Base-by-base conservation (phyloP, 2,329 filamentous ascomycete genomes). In the Orbilia brochopaga region DNA sequence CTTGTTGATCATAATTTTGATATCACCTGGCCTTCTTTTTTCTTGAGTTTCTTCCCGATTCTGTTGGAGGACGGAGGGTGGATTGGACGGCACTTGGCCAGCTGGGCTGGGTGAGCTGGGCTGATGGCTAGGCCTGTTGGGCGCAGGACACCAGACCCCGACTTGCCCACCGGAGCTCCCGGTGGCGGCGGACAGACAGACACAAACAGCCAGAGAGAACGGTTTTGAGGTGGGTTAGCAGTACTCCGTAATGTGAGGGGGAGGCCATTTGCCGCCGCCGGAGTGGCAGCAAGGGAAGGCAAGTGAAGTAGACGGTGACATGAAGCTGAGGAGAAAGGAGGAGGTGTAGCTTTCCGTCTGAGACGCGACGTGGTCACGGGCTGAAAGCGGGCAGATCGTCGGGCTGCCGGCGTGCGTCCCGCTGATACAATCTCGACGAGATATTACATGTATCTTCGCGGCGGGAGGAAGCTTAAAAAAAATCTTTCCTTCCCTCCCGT, bases 11-110 rank as follows among this genome's bases (percentile, higher is more conserved):
- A 52, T 17, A 30, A 17, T 13, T 10, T 2, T 23, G 24, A 56
- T 32, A 72, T 61, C 67, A 70, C 21, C 54, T 70, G 59, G 59
- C 66, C 44, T 50, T 48, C 53, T 51, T 8, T 35, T 44, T 21
- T 48, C 15, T 48, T 19, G 17, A 5, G 44, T 19, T 19, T 17
- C 6, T 15, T 11, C n/a, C 5, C 19, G 4, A 21, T 21, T 15
- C 15, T 48, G 44, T 15, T 48, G 44, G 44, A 19, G 44, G 44
- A 19, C 6, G 19, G n/a, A 15, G 40, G 44, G 6, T 19, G 19
- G n/a, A 15, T 4, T 44, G 11, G 40, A 5, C 13, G 13, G 40
- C n/a, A n/a, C 27, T 32, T 32, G 27, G 27, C 27, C 27, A 32
- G 8, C 27, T 32, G 27, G 27, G 27, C 27, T 32, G 27, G 27